phyloP scores from a whole-genome alignment of 2,329 filamentous ascomycete species.

The Aspergillus sp. region DNA sequence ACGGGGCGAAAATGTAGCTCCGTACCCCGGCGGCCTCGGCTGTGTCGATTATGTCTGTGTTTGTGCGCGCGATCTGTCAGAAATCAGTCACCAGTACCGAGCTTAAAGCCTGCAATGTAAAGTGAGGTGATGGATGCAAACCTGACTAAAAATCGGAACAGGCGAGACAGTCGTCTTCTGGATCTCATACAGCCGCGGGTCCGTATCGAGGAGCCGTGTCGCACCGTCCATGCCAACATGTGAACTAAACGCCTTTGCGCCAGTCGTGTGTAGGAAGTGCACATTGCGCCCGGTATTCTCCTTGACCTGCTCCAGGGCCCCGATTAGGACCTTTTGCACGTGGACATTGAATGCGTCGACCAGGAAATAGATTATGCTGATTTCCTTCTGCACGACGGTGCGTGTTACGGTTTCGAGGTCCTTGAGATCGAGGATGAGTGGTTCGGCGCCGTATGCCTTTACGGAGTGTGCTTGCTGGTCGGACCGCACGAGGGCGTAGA shows the following conservation, averaged over 20 bases:
- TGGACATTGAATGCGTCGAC: conserved; percentile 43
- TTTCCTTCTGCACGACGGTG: conserved; percentile 43
- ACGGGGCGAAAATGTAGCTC: conserved; percentile 55
- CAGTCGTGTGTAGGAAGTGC: conserved; percentile 54
- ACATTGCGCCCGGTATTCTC: conserved; percentile 41
- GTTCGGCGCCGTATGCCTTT: conserved; percentile 44
- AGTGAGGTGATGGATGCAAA: not conserved
- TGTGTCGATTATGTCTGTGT: conserved; percentile 46
- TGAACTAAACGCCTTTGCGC: conserved; percentile 54
- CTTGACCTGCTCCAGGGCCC: conserved; percentile 48
- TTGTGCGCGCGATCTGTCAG: conserved; percentile 34
- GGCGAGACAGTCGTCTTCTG: conserved; percentile 16
- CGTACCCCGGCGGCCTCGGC: conserved; percentile 45
- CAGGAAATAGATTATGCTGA: conserved; percentile 52
- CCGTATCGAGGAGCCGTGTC: conserved; percentile 26
- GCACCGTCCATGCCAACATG: conserved; percentile 43
- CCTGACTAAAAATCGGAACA: conserved; percentile 39
- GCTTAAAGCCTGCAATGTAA: not conserved
- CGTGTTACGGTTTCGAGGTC: conserved; percentile 37
- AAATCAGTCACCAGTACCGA: not conserved
- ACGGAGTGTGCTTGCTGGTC: conserved; percentile 47
- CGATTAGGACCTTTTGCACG: conserved; percentile 40
- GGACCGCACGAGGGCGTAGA: conserved; percentile 52
- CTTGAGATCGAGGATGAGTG: conserved; percentile 27
- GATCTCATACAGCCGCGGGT: not conserved